Base-by-base conservation (phyloP, 1,284 basidiomycete species). In the Boletus semigastroideus region DNA sequence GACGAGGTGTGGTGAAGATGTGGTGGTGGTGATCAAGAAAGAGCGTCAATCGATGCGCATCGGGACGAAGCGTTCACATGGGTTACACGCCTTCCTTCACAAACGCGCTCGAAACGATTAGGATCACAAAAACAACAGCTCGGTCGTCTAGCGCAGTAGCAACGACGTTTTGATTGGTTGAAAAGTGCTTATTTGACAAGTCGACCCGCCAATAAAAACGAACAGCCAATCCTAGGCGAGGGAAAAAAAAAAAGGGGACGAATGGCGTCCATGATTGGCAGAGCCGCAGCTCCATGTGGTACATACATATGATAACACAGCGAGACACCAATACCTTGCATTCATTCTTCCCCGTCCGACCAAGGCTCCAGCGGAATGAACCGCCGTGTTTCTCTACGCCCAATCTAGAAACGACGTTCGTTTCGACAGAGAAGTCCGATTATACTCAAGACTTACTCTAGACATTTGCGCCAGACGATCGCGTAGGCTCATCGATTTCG, bases 391-490 rank as follows among this genome's bases (percentile, higher is more conserved):
- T 62, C 58, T 14, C 58, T 47, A 33, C 58, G 62, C 33, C 64
- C 58, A 49, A 63, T 49, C 64, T 66, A 51, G 34, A 48, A 54
- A 33, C 14, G n/a, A 9, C 31, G 13, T 33, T n/a, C 14, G 31
- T 33, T 33, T 33, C 31, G 31, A 14, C 13, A 5, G 31, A 33
- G 16, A 16, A 33, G 16, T 33, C 16, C 7, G 31, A 33, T 7
- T 16, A 33, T 33, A 14, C 31, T 37, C 17, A 5, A 4, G 28
- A 62, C 67, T 56, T 44, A 68, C 64, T 48, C 41, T 44, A n/a
- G 53, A 58, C 38, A 66, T 68, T 19, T 69, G 64, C 3, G 67
- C 67, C 9, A 64, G 62, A 5, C 64, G 64, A 36, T 67, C 64
- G 14, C 64, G 64, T 27, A 66, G 44, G 45, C 64, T 66, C 66